Evolutionary conservation across 306 rosid genomes (phyloP), one percentile per base, ranked within the genome.

Genomic region (Neltuma alba): DNA sequence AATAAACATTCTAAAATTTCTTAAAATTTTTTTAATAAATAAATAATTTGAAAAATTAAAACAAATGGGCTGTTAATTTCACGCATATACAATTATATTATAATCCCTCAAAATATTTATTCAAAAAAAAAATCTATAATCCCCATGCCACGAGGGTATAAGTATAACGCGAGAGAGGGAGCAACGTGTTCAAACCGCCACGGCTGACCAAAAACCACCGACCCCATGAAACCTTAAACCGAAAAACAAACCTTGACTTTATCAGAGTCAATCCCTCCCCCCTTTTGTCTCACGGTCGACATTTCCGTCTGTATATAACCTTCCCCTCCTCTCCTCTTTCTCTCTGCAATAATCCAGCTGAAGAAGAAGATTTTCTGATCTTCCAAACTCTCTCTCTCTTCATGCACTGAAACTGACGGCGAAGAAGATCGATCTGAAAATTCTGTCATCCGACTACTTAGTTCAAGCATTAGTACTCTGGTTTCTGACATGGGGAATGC

Each of bases 141-240:
- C n/a, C 64, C 38, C 67, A 57, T 2, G 15, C 18, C 52, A 65
- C 38, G 48, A 61, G 27, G 16, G 6, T 9, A 0, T n/a, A n/a
- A n/a, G n/a, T n/a, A n/a, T 20, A 18, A 34, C 38, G 40, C 44
- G 6, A 36, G 45, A 36, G 20, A 11, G 27, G 27, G 14, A 41
- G 57, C 18, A 80, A 85, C 37, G 71, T 2, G 28, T 85, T 90
- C 97, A 91, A 86, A 76, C 98, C 97, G 95, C 67, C 98, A 77
- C 81, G 41, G 78, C 47, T 90, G 98, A 94, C 98, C 91, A n/a
- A 23, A 78, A 91, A 90, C 91, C 91, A 85, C 91, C 96, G 92
- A 77, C 93, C 82, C 61, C 54, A 2, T 63, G 71, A 71, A 80
- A n/a, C 52, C 30, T 64, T 48, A 37, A 50, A 37, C 6, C 33